Conservation (phyloP, 148 eudicot genomes). For the Rhododendron henanense region DNA sequence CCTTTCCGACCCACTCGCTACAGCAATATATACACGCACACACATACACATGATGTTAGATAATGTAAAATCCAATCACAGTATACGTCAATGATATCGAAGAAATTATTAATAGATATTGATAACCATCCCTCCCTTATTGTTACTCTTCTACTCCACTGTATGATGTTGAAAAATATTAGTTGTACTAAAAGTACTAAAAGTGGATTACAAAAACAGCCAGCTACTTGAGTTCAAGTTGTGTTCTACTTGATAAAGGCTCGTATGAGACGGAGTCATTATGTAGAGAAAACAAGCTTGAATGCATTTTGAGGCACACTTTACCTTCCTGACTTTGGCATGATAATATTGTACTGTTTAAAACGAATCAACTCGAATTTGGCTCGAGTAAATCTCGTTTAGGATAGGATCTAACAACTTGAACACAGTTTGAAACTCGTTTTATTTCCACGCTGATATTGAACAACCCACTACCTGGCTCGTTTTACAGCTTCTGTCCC, state of each 20-base stretch:
- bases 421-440: background rate
- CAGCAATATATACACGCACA: background rate
- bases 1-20: constrained; percentile 86
- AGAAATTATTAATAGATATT: background rate
- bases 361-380: background rate
- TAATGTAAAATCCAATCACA: background rate
- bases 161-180: background rate
- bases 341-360: background rate
- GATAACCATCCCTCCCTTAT: background rate
- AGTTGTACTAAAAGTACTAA: background rate
- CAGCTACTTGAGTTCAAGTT: background rate
- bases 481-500: background rate
- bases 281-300: background rate
- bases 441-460: background rate
- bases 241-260: background rate
- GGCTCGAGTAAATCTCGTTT: background rate
- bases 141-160: background rate
- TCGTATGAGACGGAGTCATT: background rate
- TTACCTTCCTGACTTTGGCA: background rate
- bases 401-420: background rate
- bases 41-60: background rate
- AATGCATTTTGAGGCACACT: background rate
- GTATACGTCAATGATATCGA: background rate
- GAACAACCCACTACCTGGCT: background rate
- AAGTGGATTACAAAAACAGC: background rate